Conservation (phyloP, 768 basidiomycete genomes). For the Suillus discolor region DNA sequence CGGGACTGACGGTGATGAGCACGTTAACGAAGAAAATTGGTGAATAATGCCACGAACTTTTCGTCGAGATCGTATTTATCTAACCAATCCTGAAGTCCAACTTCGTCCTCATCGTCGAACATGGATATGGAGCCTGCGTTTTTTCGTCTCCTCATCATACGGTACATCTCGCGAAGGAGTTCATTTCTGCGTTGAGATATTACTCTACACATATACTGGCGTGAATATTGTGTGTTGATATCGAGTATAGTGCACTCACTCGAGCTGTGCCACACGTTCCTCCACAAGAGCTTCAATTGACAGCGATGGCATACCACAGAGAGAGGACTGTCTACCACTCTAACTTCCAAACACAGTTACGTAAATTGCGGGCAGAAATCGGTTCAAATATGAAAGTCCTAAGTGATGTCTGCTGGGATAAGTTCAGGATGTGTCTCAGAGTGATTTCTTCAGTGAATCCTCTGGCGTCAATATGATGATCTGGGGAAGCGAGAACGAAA, state of each 20-base stretch:
- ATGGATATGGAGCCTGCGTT: constrained; percentile 43
- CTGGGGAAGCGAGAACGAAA: not conserved
- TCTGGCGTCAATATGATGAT: constrained; percentile 3
- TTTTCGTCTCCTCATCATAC: constrained; percentile 59
- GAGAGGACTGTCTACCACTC: constrained; percentile 4
- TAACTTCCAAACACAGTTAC: constrained; percentile 1
- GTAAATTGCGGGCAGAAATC: constrained; percentile 5
- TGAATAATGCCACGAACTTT: constrained; percentile 40
- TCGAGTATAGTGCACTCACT: constrained; percentile 24
- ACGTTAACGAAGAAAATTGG: constrained; percentile 7
- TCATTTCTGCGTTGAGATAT: constrained; percentile 69
- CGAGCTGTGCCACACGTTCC: constrained; percentile 37
- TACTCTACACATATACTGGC: constrained; percentile 41
- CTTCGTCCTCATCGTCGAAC: constrained; percentile 40
- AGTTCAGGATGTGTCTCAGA: not conserved
- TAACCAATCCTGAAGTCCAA: constrained; percentile 50
- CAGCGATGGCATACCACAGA: constrained; percentile 25
- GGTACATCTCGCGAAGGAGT: constrained; percentile 71
- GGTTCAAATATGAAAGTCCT: not conserved
- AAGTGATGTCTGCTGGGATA: not conserved
- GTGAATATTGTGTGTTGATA: not conserved
- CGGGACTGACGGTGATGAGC: constrained; percentile 34
- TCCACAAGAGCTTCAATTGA: constrained; percentile 39
- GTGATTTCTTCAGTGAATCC: not conserved
- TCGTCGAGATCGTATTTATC: constrained; percentile 56